These are phyloP conservation scores for Nakaseomyces kungkrabaensis DNA, from an alignment of 1,139 yeast species.

Conservation along the genomic window DNA sequence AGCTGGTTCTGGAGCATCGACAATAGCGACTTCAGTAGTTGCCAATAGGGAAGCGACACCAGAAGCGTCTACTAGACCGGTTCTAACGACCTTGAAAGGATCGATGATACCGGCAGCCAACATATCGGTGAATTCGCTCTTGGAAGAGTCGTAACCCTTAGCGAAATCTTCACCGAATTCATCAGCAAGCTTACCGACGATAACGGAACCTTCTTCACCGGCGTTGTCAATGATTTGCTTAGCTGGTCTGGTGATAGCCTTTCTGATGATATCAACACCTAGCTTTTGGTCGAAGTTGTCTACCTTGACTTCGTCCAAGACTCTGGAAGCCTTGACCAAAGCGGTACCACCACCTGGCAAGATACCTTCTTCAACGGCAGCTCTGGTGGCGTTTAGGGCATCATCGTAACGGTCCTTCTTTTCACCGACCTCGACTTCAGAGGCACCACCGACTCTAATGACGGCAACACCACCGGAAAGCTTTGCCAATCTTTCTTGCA, in stretches of 20 bases:
- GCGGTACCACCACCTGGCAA: conserved; percentile 99
- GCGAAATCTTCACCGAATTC: conserved; percentile 81
- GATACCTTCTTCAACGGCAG: conserved; percentile 99
- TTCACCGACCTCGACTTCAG: conserved; percentile 98
- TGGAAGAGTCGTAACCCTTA: conserved; percentile 88
- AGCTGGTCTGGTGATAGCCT: conserved; percentile 96
- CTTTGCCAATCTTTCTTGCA: conserved; percentile 97
- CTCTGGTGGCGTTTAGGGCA: conserved; percentile 98
- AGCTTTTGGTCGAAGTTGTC: conserved; percentile 95
- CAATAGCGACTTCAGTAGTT: conserved; percentile 97
- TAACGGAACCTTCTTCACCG: conserved; percentile 97
- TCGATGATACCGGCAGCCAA: conserved; percentile 96
- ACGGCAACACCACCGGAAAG: conserved; percentile 99
- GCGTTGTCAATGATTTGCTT: conserved; percentile 96
- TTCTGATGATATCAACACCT: conserved; percentile 91
- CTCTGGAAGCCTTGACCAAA: conserved; percentile 82
- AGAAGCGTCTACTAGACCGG: conserved; percentile 92
- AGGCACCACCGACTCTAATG: conserved; percentile 94
- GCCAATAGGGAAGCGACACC: conserved; percentile 98
- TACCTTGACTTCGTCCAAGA: conserved; percentile 69
- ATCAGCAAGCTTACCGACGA: conserved; percentile 84
- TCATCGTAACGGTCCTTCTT: conserved; percentile 99
- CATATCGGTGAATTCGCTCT: conserved; percentile 94
- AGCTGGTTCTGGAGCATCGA: conserved; percentile 91
- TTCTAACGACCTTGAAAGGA: conserved; percentile 98